A percentile compares a stretch with the other conserved stretches of the same genome.
These are phyloP conservation scores for Gracilaria caudata DNA, from an alignment of 23 red algal species.

Conservation along the genomic window DNA sequence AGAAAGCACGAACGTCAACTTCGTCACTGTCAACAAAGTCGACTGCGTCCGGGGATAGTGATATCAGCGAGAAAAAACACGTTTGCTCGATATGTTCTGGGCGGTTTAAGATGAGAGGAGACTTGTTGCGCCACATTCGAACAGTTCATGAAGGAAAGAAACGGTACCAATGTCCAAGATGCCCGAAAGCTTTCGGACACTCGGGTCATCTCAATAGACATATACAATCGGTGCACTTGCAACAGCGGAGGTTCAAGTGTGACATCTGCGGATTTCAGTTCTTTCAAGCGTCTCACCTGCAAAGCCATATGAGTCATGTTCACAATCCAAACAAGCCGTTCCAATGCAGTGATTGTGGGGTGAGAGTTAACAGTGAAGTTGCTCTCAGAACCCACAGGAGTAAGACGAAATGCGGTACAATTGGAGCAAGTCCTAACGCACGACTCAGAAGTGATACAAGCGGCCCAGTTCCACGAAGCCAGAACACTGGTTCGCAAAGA, in stretches of 20 bases:
- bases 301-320: constrained; percentile 70
- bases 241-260: constrained; percentile 67
- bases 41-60: constrained; percentile 13
- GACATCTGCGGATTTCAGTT: constrained; percentile 70
- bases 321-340: constrained; percentile 39
- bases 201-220: constrained; percentile 80
- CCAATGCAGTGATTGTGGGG: constrained; percentile 46
- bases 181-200: constrained; percentile 65
- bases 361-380: constrained; percentile 13
- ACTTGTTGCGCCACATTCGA: constrained; percentile 69
- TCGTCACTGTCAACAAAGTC: constrained; percentile 6
- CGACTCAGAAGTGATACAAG: background rate
- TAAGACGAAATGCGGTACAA: constrained; percentile 17
- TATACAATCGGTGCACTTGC: constrained; percentile 68
- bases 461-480: background rate
- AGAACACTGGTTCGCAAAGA: background rate
- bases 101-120: constrained; percentile 67
- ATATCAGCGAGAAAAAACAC: constrained; percentile 47
- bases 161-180: constrained; percentile 50
- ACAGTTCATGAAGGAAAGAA: constrained; percentile 72
- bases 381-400: constrained; percentile 36
- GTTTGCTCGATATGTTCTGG: constrained; percentile 32
- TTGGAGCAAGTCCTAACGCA: background rate
- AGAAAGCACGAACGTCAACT: constrained; percentile 2
- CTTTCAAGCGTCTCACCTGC: constrained; percentile 63